Conservation (phyloP, 441 rosid genomes). For the Rhodomyrtus psidioides region DNA sequence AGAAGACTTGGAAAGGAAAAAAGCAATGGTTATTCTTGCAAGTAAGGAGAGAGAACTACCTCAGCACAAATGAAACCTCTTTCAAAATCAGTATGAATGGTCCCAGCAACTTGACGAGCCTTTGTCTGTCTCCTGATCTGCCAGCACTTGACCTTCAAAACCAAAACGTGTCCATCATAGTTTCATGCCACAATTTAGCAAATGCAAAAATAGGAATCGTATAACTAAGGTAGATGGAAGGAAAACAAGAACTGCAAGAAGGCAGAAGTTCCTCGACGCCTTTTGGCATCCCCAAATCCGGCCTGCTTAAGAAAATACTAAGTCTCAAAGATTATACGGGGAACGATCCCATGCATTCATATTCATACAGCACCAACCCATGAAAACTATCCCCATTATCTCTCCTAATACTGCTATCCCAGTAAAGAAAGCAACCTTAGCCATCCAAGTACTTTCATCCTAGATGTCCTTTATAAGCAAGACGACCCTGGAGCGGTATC, state of each 20-base stretch:
- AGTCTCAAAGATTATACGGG: background rate
- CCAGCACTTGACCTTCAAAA: slow-evolving; percentile 93
- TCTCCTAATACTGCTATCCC: background rate
- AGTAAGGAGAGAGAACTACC: slow-evolving; percentile 36
- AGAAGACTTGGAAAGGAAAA: background rate
- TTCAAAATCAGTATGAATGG: slow-evolving; percentile 95
- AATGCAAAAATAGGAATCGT: background rate
- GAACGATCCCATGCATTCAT: background rate
- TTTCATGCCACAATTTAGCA: background rate
- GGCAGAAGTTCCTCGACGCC: background rate
- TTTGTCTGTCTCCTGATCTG: slow-evolving; percentile 88
- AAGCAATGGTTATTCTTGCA: background rate
- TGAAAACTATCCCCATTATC: background rate
- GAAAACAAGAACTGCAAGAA: background rate
- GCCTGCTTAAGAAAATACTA: background rate
- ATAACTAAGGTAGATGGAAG: background rate
- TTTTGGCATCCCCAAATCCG: background rate
- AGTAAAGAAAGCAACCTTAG: too few species aligned
- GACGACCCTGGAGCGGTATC: background rate
- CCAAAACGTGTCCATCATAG: background rate
- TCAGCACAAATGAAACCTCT: slow-evolving; percentile 98
- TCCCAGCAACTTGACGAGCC: slow-evolving; percentile 99
- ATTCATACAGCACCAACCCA: background rate
- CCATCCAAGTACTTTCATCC: background rate
- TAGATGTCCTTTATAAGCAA: background rate